These are phyloP conservation scores for Heliophila coronopifolia DNA, from an alignment of 441 rosid species.

Conservation along the genomic window DNA sequence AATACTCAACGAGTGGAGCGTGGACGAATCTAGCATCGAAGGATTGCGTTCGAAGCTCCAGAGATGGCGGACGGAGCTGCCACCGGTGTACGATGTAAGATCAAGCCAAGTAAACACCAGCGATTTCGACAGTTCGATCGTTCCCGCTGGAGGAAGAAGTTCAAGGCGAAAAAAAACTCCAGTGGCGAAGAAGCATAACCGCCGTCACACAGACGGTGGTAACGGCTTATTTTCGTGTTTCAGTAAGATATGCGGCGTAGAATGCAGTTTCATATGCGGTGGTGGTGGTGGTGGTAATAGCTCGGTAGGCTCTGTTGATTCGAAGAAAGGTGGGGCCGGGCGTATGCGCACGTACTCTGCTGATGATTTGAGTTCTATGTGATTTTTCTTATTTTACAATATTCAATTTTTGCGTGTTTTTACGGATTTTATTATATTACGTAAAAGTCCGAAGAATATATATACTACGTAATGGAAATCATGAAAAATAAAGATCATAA, in stretches of 20 bases:
- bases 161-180: constrained; percentile 21
- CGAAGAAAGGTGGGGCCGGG: constrained; percentile 3
- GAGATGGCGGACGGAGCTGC: constrained; percentile 67
- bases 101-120: constrained; percentile 28
- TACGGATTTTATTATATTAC: too few relatives aligned
- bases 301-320: not conserved
- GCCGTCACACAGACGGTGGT: constrained; percentile 35
- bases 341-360: constrained; percentile 30
- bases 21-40: constrained; percentile 57
- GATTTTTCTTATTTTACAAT: too few relatives aligned
- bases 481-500: too few relatives aligned
- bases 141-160: constrained; percentile 21
- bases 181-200: constrained; percentile 11
- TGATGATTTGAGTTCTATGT: constrained; percentile 28
- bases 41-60: constrained; percentile 70
- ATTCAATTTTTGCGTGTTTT: too few relatives aligned
- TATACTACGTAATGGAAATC: too few relatives aligned
- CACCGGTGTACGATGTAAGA: constrained; percentile 48
- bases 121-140: not conserved
- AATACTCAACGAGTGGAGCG: constrained; percentile 41
- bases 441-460: too few relatives aligned
- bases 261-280: constrained; percentile 64
- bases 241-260: constrained; percentile 58
- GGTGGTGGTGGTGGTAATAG: constrained; percentile 20
- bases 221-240: constrained; percentile 62